Percentiles rank a stretch among this genome's conserved stretches.
Conservation (phyloP, 495 filamentous ascomycete genomes). For the Bacidia gigantensis region DNA sequence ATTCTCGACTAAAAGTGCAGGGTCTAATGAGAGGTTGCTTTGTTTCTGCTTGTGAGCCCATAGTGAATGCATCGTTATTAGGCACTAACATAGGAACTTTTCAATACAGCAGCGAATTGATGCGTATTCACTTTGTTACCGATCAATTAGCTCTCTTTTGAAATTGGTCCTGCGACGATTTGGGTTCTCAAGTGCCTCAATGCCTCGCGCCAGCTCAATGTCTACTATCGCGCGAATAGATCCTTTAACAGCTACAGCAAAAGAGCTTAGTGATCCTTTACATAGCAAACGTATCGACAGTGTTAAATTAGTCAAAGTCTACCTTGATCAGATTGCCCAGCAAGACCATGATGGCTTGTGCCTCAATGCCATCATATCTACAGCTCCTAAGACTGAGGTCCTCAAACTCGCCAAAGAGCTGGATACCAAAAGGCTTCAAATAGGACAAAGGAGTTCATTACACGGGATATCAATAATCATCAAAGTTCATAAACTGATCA, state of each 20-base stretch:
- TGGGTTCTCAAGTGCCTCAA: neutral
- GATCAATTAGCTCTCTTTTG: neutral
- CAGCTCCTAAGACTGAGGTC: constrained; percentile 22
- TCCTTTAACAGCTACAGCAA: neutral
- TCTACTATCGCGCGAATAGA: neutral
- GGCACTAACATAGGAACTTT: neutral
- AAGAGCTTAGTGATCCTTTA: neutral
- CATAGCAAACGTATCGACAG: neutral
- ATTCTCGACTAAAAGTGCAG: neutral
- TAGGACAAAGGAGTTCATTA: constrained; percentile 18
- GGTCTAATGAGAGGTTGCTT: neutral
- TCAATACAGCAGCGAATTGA: neutral
- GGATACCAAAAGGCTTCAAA: constrained; percentile 20
- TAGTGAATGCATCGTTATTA: neutral
- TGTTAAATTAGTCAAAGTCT: neutral
- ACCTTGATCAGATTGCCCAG: neutral
- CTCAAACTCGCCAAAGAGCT: constrained; percentile 19
- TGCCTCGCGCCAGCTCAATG: neutral
- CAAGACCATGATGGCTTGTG: constrained; percentile 25
- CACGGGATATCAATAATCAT: constrained; percentile 22
- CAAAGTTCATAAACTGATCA: constrained; percentile 15
- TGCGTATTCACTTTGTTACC: neutral
- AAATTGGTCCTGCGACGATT: neutral
- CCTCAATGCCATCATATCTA: constrained; percentile 28
- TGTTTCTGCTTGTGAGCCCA: neutral